A percentile compares a stretch with the other conserved stretches of the same genome.
phyloP scores from a whole-genome alignment of 1,284 basidiomycete species.

The Flammula alnicola region DNA sequence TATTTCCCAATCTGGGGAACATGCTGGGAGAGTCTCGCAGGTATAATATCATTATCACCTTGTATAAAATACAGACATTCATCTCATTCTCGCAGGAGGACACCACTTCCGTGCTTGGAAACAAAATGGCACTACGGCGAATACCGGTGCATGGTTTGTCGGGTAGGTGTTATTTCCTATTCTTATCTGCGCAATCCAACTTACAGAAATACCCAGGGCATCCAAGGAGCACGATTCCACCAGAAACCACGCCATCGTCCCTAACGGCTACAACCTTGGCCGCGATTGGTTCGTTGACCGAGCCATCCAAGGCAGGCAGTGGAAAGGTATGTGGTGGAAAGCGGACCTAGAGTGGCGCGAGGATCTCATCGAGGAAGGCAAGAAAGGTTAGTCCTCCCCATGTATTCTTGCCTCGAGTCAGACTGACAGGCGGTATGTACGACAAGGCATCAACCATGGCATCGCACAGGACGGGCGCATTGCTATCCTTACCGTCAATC shows the following conservation, averaged over 20 bases:
- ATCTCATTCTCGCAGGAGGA: conserved; percentile 44
- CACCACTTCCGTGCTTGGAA: conserved; percentile 73
- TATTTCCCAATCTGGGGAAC: conserved; percentile 70
- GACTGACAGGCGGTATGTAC: neutral
- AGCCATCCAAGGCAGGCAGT: conserved; percentile 63
- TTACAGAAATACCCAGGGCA: conserved; percentile 44
- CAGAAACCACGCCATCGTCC: conserved; percentile 72
- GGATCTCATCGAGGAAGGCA: conserved; percentile 68
- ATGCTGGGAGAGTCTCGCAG: conserved; percentile 74
- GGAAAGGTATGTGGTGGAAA: conserved; percentile 69
- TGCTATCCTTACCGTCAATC: conserved; percentile 70
- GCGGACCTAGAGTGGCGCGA: conserved; percentile 75
- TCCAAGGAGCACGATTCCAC: conserved; percentile 75
- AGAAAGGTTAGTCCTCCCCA: conserved; percentile 50
- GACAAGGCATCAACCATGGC: conserved; percentile 73
- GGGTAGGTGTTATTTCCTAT: conserved; percentile 48
- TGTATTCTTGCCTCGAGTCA: neutral
- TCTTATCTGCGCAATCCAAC: neutral
- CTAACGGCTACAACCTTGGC: conserved; percentile 78
- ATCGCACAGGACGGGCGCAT: conserved; percentile 79
- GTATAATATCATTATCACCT: conserved; percentile 25
- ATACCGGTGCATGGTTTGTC: conserved; percentile 74
- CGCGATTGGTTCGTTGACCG: conserved; percentile 73
- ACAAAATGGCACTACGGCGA: conserved; percentile 68
- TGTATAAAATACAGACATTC: neutral